Percentiles rank a stretch among this genome's conserved stretches.
Conservation (phyloP, 257 asterid genomes). For the Schizonepeta tenuifolia region DNA sequence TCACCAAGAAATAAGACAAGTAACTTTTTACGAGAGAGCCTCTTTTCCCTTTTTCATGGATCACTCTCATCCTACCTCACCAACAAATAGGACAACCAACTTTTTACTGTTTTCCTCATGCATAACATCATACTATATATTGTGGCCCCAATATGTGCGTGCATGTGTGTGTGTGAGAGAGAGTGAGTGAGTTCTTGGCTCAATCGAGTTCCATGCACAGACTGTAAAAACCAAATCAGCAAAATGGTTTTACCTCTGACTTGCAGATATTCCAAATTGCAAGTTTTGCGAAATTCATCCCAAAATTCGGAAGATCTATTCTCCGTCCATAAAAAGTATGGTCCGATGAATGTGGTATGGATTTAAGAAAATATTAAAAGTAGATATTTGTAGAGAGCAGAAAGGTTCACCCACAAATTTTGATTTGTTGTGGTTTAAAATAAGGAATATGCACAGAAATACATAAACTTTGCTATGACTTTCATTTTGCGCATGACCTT, state of each 20-base stretch:
- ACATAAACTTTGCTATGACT: too few relatives aligned
- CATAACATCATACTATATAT: background rate
- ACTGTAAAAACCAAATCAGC: background rate
- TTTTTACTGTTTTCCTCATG: background rate
- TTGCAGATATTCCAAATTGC: background rate
- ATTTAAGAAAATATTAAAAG: too few relatives aligned
- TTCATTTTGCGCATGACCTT: too few relatives aligned
- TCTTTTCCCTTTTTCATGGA: background rate
- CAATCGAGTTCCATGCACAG: background rate
- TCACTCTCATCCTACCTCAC: constrained; percentile 13
- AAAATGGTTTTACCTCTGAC: background rate
- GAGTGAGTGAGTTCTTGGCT: background rate
- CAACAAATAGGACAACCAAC: background rate
- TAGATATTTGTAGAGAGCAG: too few relatives aligned
- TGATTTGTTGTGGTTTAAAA: too few relatives aligned
- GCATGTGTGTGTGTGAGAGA: background rate
- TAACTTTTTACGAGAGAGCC: constrained; percentile 15
- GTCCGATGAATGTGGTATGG: too few relatives aligned
- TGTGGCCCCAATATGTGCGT: background rate
- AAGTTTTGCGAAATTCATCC: background rate
- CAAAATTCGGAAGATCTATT: too few relatives aligned
- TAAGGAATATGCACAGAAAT: too few relatives aligned
- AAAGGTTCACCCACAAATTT: too few relatives aligned
- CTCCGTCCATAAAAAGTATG: too few relatives aligned
- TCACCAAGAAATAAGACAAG: constrained; percentile 20